Evolutionary conservation across 2,329 filamentous ascomycete species (phyloP).

Genomic region (Aureobasidium sp.): DNA sequence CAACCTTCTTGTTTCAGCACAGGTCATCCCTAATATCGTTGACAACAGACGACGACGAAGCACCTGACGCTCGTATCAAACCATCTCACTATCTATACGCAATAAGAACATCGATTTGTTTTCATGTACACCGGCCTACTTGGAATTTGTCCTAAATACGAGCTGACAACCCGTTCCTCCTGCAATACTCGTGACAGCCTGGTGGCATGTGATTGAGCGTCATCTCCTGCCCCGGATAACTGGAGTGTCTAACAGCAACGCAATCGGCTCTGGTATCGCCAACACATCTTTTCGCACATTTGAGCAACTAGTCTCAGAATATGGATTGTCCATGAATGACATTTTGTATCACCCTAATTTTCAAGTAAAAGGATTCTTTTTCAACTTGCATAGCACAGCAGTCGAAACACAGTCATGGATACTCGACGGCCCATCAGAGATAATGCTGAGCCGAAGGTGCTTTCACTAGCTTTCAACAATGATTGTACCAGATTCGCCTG

Average conservation of each 20-base stretch:
- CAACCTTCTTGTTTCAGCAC: slow-evolving; percentile 11
- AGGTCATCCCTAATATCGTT: background rate
- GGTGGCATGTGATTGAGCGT: slow-evolving; percentile 7
- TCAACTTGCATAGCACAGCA: background rate
- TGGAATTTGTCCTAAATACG: background rate
- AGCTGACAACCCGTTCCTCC: background rate
- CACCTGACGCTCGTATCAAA: background rate
- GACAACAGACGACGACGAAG: background rate
- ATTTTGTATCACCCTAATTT: background rate
- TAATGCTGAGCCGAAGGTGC: slow-evolving; percentile 63
- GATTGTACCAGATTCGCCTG: slow-evolving; percentile 81
- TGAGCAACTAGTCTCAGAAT: background rate
- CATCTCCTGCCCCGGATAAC: background rate
- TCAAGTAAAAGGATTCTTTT: background rate
- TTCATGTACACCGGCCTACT: background rate
- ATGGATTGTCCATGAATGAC: background rate
- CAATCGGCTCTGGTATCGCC: background rate
- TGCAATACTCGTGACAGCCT: background rate
- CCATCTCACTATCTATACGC: background rate
- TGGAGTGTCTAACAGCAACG: background rate
- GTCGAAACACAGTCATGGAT: slow-evolving; percentile 58
- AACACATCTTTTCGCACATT: background rate
- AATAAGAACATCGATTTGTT: background rate
- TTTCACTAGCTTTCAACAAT: slow-evolving; percentile 80
- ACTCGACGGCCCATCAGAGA: slow-evolving; percentile 79